These are phyloP conservation scores for Plasmopara viticola DNA, from an alignment of 352 stramenopile species.

Conservation along the genomic window DNA sequence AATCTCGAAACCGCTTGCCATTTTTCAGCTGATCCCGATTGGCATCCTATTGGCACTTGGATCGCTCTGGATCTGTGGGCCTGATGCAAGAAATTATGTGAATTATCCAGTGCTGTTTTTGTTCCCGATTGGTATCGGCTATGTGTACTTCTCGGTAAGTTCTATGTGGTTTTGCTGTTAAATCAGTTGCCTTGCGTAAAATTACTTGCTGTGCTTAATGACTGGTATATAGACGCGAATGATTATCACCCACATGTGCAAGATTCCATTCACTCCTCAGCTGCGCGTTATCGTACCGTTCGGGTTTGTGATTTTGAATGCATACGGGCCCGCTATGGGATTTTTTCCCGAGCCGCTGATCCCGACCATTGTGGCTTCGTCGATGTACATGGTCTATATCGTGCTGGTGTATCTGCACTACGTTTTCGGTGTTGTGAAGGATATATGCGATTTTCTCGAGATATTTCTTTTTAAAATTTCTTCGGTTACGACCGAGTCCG, in stretches of 20 bases:
- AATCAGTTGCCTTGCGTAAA: not conserved
- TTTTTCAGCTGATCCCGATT: slow-evolving; percentile 71
- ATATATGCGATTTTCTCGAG: slow-evolving; percentile 83
- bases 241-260: slow-evolving; percentile 89
- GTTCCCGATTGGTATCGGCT: slow-evolving; percentile 73
- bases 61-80: slow-evolving; percentile 66
- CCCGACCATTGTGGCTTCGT: slow-evolving; percentile 57
- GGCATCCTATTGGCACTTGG: slow-evolving; percentile 49
- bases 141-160: slow-evolving; percentile 78
- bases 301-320: slow-evolving; percentile 66
- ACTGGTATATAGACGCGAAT: slow-evolving; percentile 67
- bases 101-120: slow-evolving; percentile 74
- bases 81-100: slow-evolving; percentile 54
- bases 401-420: slow-evolving; percentile 75
- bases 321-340: slow-evolving; percentile 47
- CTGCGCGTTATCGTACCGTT: slow-evolving; percentile 77
- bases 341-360: slow-evolving; percentile 46
- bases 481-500: slow-evolving; percentile 20
- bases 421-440: slow-evolving; percentile 69
- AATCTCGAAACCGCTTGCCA: slow-evolving; percentile 68
- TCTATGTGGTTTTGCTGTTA: slow-evolving; percentile 2
- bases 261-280: slow-evolving; percentile 79
- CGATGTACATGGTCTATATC: slow-evolving; percentile 71
- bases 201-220: slow-evolving; percentile 3
- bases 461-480: slow-evolving; percentile 84